Percentiles rank a stretch among this genome's conserved stretches.
These are phyloP conservation scores for Petunia secreta DNA, from an alignment of 257 asterid species.

Conservation along the genomic window DNA sequence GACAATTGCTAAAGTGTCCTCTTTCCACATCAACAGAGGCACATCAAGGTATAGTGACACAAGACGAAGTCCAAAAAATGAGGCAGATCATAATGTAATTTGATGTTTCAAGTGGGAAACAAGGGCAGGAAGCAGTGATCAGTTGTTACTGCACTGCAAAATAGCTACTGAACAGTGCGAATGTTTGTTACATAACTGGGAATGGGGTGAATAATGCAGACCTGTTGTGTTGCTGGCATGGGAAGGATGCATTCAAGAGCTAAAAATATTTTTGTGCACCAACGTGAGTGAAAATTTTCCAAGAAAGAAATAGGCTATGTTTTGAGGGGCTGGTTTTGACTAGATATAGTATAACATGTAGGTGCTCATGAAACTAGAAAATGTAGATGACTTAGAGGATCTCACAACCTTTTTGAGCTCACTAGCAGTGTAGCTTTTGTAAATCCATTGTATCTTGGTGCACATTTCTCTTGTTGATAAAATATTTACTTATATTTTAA, in stretches of 20 bases:
- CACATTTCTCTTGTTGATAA: constrained; percentile 12
- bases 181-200: not conserved
- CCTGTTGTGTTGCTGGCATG: not conserved
- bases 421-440: not conserved
- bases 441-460: not conserved
- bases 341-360: not conserved
- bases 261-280: not conserved
- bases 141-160: not conserved
- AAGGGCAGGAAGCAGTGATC: not conserved
- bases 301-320: not conserved
- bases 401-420: not conserved
- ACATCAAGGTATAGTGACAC: too few species aligned
- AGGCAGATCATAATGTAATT: not conserved
- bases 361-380: not conserved
- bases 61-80: not conserved
- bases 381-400: not conserved
- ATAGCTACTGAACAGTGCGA: not conserved
- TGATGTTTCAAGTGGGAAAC: not conserved
- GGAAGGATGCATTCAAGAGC: not conserved
- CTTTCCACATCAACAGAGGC: too few species aligned
- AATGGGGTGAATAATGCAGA: not conserved
- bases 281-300: not conserved
- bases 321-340: not conserved
- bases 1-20: too few species aligned
- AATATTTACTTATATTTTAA: not conserved